These are phyloP conservation scores for Jamesozyma spencerorum DNA, from an alignment of 805 yeast species.

Conservation along the genomic window DNA sequence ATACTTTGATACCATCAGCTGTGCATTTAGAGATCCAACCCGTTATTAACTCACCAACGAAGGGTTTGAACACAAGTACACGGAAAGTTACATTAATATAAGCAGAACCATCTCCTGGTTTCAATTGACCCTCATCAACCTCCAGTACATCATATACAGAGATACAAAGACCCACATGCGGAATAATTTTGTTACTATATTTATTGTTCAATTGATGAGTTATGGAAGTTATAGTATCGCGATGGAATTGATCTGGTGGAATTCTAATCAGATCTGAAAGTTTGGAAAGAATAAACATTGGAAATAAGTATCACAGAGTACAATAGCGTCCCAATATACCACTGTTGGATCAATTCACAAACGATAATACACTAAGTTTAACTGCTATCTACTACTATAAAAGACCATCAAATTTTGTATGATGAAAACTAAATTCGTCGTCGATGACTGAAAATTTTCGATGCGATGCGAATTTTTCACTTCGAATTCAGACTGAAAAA, in stretches of 20 bases:
- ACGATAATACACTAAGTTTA: no score
- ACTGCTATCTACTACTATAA: no score
- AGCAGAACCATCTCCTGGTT: conserved; percentile 91
- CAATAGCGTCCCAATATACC: no score
- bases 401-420: not conserved
- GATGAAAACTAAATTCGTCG: not conserved
- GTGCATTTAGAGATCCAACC: conserved; percentile 92
- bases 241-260: conserved; percentile 74
- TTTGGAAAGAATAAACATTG: conserved; percentile 78
- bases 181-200: conserved; percentile 77
- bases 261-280: conserved; percentile 78
- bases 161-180: conserved; percentile 75
- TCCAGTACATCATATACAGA: conserved; percentile 74
- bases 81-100: conserved; percentile 69
- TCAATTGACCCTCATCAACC: conserved; percentile 81
- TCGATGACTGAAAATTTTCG: not conserved
- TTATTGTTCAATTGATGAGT: conserved; percentile 74
- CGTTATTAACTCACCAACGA: conserved; percentile 82
- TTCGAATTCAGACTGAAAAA: no score
- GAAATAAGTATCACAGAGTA: no score
- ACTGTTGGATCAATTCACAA: no score
- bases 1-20: conserved; percentile 70
- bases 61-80: conserved; percentile 80
- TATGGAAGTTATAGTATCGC: conserved; percentile 63
- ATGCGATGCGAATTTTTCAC: no score